Evolutionary conservation across 192 early-diverging fungal genomes (phyloP), one percentile per base, ranked within the genome.

Genomic region (Entomortierella lignicola): DNA sequence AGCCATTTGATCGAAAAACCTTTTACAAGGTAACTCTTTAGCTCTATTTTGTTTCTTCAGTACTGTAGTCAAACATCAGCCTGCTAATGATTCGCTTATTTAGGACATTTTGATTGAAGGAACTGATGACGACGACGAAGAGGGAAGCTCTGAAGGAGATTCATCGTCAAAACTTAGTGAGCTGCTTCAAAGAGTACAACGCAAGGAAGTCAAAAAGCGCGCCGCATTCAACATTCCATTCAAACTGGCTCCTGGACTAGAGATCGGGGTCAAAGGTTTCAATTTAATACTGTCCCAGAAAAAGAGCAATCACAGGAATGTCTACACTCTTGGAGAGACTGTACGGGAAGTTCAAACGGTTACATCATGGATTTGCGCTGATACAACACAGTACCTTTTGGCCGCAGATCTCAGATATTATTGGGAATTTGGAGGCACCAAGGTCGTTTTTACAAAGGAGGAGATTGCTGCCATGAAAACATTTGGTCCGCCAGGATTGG

Each of bases 21-120:
- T 94, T 92, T 71, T 94, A 89, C 66, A 69, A 77, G 83, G 92
- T 92, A 80, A n/a, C n/a, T n/a, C n/a, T n/a, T n/a, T n/a, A n/a
- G n/a, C n/a, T n/a, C n/a, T n/a, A n/a, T n/a, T n/a, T n/a, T n/a
- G n/a, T n/a, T n/a, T n/a, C n/a, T n/a, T n/a, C n/a, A n/a, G n/a
- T n/a, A n/a, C n/a, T n/a, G n/a, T n/a, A n/a, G n/a, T n/a, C n/a
- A n/a, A n/a, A n/a, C n/a, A n/a, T n/a, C n/a, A n/a, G n/a, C n/a
- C 25, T 54, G 6, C 27, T 27, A 52, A 23, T 25, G 32, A 39
- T 26, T 41, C 4, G 41, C 55, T 29, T 56, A n/a, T 32, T 39
- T 71, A 85, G 80, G 74, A 87, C 39, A 67, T 86, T 12, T 42
- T 88, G 8, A 43, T 66, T 12, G 74, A 80, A 42, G 72, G 66